Base-by-base conservation (phyloP, 2,329 filamentous ascomycete species). In the Ceratocystis ficicola region DNA sequence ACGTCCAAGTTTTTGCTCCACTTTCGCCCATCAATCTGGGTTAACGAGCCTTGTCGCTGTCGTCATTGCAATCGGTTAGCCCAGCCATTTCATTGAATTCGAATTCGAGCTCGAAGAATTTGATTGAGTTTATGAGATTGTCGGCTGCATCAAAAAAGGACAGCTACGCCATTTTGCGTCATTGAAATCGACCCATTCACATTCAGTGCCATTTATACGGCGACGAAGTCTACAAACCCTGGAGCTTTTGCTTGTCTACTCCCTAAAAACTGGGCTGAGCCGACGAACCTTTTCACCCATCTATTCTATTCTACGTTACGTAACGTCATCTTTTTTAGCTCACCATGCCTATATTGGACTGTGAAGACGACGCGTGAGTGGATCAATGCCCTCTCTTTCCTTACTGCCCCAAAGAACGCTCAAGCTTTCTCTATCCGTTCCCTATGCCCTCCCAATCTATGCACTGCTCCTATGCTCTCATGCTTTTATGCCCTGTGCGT, bases 261-360 rank as follows among this genome's bases (percentile, higher is more conserved):
- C 30, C 30, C 6, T 7, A 7, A 32, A 32, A 32, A 1, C 28
- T 44, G 5, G 17, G 61, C 44, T 30, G 15, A 20, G 5, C 7
- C 17, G 15, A 22, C 50, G 8, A 55, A 22, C 50, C 20, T 2
- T 15, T 25, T 22, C n/a, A n/a, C 17, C 46, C n/a, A 48, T 55
- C 50, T 8, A 30, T 17, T n/a, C 28, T 57, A 32, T 30, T 12
- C 25, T 5, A 17, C 28, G 52, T 57, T 30, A n/a, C 52, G 5
- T 32, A 57, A 57, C 52, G 17, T 28, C 6, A 32, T 32, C 6
- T 32, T 25, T 50, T 15, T 50, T 32, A 30, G 22, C 52, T 41
- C 20, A 63, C 41, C 70, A 85, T 85, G 83, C 81, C 81, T 74
- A 77, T 63, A 8, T 41, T 67, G 20, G 66, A 67, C 44, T 48